Evolutionary conservation across 352 stramenopile genomes (phyloP), one percentile per base, ranked within the genome.

Genomic region (Pythium phragmitis): DNA sequence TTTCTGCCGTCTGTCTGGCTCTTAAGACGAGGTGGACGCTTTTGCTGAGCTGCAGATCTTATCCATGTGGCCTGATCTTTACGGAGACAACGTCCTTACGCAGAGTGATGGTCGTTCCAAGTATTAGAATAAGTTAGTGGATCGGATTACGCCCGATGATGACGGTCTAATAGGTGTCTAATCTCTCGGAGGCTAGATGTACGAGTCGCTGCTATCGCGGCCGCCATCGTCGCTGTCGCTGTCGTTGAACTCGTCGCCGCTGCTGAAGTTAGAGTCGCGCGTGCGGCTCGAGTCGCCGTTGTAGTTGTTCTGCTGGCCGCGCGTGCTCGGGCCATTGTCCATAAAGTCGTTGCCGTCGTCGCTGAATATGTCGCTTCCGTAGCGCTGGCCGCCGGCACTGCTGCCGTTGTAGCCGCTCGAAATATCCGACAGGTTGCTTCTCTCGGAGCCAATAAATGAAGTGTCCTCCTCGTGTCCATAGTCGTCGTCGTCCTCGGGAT

Each of bases 291-390:
- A 57, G 30, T 43, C 14, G 34, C 17, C 17, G 48, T 21, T 34
- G 14, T 16, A 8, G 23, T 6, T 19, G 48, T 21, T 13, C 28
- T n/a, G 11, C 17, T 52, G 19, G 23, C 16, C 30, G 11, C 8
- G 7, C 12, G n/a, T 16, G 48, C 13, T n/a, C 9, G 36, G 14
- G 28, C 23, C 17, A 36, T 33, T 28, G 41, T 52, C 55, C 14
- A 9, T 42, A 43, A 52, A 62, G 36, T 68, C 61, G 37, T 39
- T 61, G 62, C 62, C 55, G 14, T 69, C 62, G 47, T 69, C 62
- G 54, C 62, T 69, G 55, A 69, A 69, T 12, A 69, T 8, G n/a
- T 36, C 54, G 42, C 54, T 64, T 19, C 52, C 62, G 30, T 54
- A 55, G 12, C 62, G 46, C 3, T 59, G 11, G 39, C 48, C 42